Evolutionary conservation across 805 yeast species (phyloP).

Genomic region (Teunomyces stri): DNA sequence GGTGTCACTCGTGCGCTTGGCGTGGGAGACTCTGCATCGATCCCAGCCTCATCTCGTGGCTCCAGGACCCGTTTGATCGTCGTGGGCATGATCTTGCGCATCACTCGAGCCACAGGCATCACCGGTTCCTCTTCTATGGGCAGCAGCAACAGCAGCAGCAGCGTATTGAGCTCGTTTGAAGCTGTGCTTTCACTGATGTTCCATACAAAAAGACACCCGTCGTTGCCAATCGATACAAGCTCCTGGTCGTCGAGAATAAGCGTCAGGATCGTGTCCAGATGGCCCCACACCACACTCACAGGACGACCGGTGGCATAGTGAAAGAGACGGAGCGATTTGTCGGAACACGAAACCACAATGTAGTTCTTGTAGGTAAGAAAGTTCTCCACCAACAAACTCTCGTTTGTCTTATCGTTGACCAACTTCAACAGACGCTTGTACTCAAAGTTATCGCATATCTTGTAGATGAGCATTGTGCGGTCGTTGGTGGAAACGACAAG

Average conservation of each 20-base stretch:
- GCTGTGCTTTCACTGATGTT: slow-evolving; percentile 8
- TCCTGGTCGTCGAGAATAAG: slow-evolving; percentile 26
- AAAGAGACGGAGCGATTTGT: slow-evolving; percentile 56
- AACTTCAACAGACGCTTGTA: slow-evolving; percentile 40
- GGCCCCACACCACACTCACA: slow-evolving; percentile 55
- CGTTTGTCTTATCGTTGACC: slow-evolving; percentile 34
- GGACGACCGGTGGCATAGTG: slow-evolving; percentile 45
- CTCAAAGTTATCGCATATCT: slow-evolving; percentile 29
- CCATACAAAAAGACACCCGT: slow-evolving; percentile 59
- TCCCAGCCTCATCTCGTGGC: background rate
- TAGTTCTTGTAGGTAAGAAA: slow-evolving; percentile 30
- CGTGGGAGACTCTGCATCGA: background rate
- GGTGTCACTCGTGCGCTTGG: slow-evolving; percentile 23
- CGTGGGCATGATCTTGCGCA: slow-evolving; percentile 30
- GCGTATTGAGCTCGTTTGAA: slow-evolving; percentile 1
- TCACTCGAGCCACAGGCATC: slow-evolving; percentile 27
- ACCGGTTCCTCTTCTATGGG: slow-evolving; percentile 13
- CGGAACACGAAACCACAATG: slow-evolving; percentile 48
- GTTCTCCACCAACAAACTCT: slow-evolving; percentile 45
- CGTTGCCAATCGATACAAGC: slow-evolving; percentile 46
- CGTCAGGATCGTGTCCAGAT: slow-evolving; percentile 46
- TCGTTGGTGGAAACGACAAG: slow-evolving; percentile 54
- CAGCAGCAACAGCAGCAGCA: background rate
- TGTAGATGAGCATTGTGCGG: slow-evolving; percentile 43
- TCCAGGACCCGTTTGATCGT: background rate